Percentiles rank a stretch among this genome's conserved stretches.
Evolutionary conservation across 2,329 filamentous ascomycete genomes (phyloP).

Genomic region (Fusarium beomiforme): DNA sequence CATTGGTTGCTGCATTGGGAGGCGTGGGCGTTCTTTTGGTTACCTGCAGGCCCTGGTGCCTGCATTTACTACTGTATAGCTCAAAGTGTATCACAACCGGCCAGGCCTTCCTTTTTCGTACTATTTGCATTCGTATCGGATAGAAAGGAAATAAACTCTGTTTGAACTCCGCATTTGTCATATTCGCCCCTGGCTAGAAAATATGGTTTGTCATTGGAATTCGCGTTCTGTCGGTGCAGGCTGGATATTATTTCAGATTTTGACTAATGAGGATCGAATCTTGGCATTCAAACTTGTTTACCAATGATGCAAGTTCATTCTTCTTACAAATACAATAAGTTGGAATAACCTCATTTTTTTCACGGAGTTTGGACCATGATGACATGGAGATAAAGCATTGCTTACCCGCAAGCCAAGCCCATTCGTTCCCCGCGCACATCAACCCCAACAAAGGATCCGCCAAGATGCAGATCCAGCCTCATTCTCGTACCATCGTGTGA

Average conservation of each 20-base stretch:
- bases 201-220: slow-evolving; percentile 1
- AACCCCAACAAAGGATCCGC: background rate
- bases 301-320: background rate
- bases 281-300: background rate
- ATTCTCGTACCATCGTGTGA: background rate
- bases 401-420: background rate
- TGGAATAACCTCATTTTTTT: background rate
- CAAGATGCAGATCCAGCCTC: slow-evolving; percentile 1
- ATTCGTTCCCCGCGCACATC: background rate
- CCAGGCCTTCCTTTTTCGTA: background rate
- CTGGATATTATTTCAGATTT: background rate
- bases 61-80: slow-evolving; percentile 15
- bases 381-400: slow-evolving; percentile 10
- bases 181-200: background rate
- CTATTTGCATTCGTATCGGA: background rate
- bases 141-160: slow-evolving; percentile 1
- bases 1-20: slow-evolving; percentile 29
- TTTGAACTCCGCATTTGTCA: background rate
- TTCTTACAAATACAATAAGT: background rate
- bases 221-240: background rate
- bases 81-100: slow-evolving; percentile 21
- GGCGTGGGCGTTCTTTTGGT: slow-evolving; percentile 33
- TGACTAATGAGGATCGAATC: background rate
- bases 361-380: slow-evolving; percentile 15
- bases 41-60: background rate